These are phyloP conservation scores for Petunia hybrid DNA, from an alignment of 305 asterid species.

Conservation along the genomic window DNA sequence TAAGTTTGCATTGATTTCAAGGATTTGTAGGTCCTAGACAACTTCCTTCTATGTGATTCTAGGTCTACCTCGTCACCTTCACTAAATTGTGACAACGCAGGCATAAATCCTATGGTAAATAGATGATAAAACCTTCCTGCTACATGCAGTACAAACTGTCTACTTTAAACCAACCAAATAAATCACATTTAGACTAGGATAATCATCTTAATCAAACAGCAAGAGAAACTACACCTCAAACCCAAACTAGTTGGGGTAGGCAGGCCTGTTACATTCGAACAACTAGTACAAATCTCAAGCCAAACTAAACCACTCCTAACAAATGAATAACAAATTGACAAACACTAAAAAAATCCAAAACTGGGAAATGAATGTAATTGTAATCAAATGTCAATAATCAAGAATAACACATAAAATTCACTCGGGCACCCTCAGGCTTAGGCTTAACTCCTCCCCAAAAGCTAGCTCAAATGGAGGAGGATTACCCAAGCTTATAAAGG, in stretches of 20 bases:
- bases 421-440: too few relatives aligned
- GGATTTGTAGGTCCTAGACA: too few relatives aligned
- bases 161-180: background rate
- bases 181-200: background rate
- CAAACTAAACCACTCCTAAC: background rate
- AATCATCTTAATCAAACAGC: background rate
- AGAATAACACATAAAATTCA: background rate
- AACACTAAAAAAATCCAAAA: background rate
- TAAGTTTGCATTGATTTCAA: too few relatives aligned
- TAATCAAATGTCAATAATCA: background rate
- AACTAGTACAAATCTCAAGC: background rate
- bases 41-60: too few relatives aligned
- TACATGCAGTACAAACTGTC: background rate
- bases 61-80: too few relatives aligned
- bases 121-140: background rate
- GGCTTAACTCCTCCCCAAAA: too few relatives aligned
- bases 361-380: background rate
- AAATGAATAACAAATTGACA: background rate
- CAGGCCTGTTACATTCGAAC: constrained; percentile 1
- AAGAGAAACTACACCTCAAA: constrained; percentile 12
- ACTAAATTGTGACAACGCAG: background rate
- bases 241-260: constrained; percentile 19
- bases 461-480: too few relatives aligned
- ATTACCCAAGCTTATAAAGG: too few relatives aligned
- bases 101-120: background rate